These are phyloP conservation scores for Eucalyptus decipiens DNA, from an alignment of 345 rosid genomes.

Conservation along the genomic window DNA sequence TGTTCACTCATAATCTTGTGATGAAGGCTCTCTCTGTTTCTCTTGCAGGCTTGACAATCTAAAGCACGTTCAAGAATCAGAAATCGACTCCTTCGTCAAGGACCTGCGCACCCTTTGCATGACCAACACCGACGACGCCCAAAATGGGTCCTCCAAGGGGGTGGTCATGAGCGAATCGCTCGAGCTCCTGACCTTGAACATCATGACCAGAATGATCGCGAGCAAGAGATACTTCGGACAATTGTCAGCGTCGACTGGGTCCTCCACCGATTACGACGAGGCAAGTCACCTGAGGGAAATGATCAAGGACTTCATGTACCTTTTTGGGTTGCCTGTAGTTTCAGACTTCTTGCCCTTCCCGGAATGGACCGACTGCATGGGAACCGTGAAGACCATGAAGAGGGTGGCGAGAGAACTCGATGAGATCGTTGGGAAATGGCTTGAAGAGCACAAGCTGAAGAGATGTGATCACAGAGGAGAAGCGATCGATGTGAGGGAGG, in stretches of 20 bases:
- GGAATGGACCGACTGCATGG: constrained; percentile 40
- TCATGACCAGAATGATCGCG: constrained; percentile 27
- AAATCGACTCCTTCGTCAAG: constrained; percentile 22
- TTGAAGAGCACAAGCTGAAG: constrained; percentile 33
- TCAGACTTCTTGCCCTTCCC: constrained; percentile 49
- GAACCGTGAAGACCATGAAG: constrained; percentile 36
- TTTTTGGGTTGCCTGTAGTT: constrained; percentile 15
- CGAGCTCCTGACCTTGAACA: constrained; percentile 41
- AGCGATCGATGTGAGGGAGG: neutral
- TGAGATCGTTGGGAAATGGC: constrained; percentile 27
- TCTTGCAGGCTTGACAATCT: neutral
- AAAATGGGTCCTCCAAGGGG: neutral
- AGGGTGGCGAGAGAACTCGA: constrained; percentile 36
- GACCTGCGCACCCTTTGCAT: constrained; percentile 8
- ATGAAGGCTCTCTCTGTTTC: neutral
- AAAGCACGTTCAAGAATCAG: constrained; percentile 25
- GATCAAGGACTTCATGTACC: constrained; percentile 12
- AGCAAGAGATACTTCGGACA: constrained; percentile 28
- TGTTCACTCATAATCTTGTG: neutral
- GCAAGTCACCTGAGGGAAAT: constrained; percentile 29
- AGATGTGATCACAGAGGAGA: constrained; percentile 6
- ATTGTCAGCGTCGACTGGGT: neutral
- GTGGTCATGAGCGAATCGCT: constrained; percentile 15
- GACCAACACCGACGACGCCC: neutral
- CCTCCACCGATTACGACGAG: constrained; percentile 15